These are phyloP conservation scores for Nakazawaea populi DNA, from an alignment of 805 yeast genomes.

Conservation along the genomic window DNA sequence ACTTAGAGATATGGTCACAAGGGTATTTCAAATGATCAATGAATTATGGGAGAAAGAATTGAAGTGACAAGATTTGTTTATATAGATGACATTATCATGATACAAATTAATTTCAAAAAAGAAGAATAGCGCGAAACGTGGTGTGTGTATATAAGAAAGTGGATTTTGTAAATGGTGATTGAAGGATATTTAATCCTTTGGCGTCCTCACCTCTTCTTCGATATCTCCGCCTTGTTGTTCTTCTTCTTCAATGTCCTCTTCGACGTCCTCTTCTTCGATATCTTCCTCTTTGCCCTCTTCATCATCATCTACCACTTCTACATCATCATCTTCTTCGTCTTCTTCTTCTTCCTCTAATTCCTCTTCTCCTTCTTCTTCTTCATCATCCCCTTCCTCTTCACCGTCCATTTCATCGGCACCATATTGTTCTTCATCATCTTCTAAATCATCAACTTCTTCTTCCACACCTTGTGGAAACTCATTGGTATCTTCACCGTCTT, in stretches of 20 bases:
- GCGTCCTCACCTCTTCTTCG: conserved; percentile 24
- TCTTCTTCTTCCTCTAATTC: conserved; percentile 39
- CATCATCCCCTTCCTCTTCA: conserved; percentile 47
- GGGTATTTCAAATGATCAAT: conserved; percentile 37
- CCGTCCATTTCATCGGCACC: conserved; percentile 53
- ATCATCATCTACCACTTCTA: conserved; percentile 31
- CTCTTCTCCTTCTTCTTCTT: conserved; percentile 39
- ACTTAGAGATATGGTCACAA: conserved; percentile 25
- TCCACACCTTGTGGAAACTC: conserved; percentile 72
- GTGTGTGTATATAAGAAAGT: no score
- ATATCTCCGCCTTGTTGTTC: conserved; percentile 32
- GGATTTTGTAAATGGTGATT: background rate
- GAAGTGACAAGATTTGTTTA: background rate
- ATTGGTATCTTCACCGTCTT: conserved; percentile 40
- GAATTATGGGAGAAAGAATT: conserved; percentile 25
- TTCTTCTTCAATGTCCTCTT: conserved; percentile 31
- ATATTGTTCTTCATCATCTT: conserved; percentile 49
- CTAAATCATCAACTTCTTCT: conserved; percentile 56
- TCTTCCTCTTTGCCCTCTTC: conserved; percentile 33
- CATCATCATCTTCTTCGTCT: conserved; percentile 31
- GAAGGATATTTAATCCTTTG: conserved; percentile 10
- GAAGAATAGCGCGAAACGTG: background rate
- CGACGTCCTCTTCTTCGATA: conserved; percentile 27
- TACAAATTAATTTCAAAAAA: no score
- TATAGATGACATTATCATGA: background rate